Evolutionary conservation across 805 yeast species (phyloP), one percentile per base, ranked within the genome.

Genomic region (Kodamaea neixiangensis): DNA sequence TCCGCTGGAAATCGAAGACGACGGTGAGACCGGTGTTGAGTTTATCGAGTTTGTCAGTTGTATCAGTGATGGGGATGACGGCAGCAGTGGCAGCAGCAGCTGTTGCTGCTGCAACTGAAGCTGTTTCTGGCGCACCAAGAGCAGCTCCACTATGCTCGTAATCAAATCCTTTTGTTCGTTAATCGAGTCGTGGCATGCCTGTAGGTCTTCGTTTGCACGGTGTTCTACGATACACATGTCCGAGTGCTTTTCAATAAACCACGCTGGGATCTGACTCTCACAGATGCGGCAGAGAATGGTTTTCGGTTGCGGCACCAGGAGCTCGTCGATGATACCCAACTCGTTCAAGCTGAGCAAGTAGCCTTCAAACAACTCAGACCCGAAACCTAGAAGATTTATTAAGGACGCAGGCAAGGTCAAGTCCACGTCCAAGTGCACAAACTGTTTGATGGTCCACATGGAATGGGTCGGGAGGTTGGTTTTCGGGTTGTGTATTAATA

Each of bases 171-270:
- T 76, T 49, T 89, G 97, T 48, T 92, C 97, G 2, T 79, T 69
- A 2, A 93, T 72, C 15, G 78, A 75, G 58, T 94, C 98, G 57
- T 93, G 97, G 43, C 84, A 73, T 33, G 76, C 58, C 61, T 87
- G 89, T 7, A 93, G 82, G 31, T 85, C 84, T 57, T 90, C 91
- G 61, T 85, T 91, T 9, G 87, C 81, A 59, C 84, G 80, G 68
- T 91, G 96, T 65, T 92, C 97, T 33, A 89, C 80, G 22, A 88
- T 75, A 60, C 99, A 94, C 44, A 88, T 71, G 61, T 91, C 94
- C 1, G 93, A 86, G 68, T 94, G 99, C 46, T 85, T 79, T 59
- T 93, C 99, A 37, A 94, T 75, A 87, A 96, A 94, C 99, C 99
- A 94, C 3, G 91, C 87, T 3, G 96, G 97, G n/a, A 91, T 84